Conservation (phyloP, 257 asterid species). For the Przewalskia tangutica region DNA sequence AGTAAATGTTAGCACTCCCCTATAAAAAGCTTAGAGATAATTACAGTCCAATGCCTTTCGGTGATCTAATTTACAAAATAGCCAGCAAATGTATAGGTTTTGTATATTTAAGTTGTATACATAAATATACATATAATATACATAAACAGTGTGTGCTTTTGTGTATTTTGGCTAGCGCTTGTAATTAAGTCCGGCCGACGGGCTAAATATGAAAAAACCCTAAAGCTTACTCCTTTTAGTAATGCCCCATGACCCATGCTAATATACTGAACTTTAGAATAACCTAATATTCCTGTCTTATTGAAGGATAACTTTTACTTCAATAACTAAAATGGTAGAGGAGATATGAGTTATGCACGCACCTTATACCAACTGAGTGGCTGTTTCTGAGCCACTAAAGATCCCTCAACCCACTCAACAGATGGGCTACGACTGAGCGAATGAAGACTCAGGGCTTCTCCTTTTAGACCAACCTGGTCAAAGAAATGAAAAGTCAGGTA, state of each 20-base stretch:
- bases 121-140: too few relatives aligned
- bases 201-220: too few relatives aligned
- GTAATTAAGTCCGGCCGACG: too few relatives aligned
- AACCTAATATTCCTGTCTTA: neutral
- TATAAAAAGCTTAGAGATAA: neutral
- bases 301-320: neutral
- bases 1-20: neutral
- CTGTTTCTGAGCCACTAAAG: conserved; percentile 53
- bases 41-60: too few relatives aligned
- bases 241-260: neutral
- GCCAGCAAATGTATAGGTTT: too few relatives aligned
- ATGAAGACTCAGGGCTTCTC: conserved; percentile 86
- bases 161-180: too few relatives aligned
- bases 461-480: conserved; percentile 77
- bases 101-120: too few relatives aligned
- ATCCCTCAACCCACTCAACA: conserved; percentile 81
- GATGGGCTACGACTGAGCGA: conserved; percentile 81
- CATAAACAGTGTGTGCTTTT: too few relatives aligned
- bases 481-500: neutral
- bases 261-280: neutral
- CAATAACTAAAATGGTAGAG: neutral
- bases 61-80: too few relatives aligned
- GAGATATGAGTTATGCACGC: conserved; percentile 22
- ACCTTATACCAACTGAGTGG: conserved; percentile 97
- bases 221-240: neutral